These are phyloP conservation scores for Chlorella sp. DNA, from an alignment of 139 green algal species.

Conservation along the genomic window DNA sequence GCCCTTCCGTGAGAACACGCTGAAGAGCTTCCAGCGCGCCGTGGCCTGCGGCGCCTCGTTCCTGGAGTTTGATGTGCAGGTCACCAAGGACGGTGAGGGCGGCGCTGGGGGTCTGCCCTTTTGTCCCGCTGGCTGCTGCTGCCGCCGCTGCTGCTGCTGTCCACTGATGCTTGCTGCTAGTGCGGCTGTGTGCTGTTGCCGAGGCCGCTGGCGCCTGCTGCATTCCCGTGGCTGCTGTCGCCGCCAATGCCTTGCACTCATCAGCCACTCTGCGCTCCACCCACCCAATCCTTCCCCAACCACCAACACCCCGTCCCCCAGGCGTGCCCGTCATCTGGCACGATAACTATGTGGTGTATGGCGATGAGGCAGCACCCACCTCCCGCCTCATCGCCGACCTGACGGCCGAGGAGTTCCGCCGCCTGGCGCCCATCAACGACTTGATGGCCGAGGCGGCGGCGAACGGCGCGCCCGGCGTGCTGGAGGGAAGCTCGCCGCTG, in stretches of 20 bases:
- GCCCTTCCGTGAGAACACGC: constrained; percentile 83
- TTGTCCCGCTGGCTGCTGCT: no score
- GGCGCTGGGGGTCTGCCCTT: no score
- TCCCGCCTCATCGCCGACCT: constrained; percentile 65
- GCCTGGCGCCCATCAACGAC: constrained; percentile 50
- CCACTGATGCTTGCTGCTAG: no score
- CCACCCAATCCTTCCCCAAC: background rate
- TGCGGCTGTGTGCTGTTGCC: no score
- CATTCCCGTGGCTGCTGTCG: no score
- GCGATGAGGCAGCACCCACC: constrained; percentile 42
- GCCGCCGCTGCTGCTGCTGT: no score
- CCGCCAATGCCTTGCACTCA: no score
- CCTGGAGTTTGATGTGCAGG: constrained; percentile 90
- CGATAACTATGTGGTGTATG: constrained; percentile 76
- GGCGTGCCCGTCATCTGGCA: constrained; percentile 60
- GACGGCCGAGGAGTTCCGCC: constrained; percentile 69
- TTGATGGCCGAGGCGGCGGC: constrained; percentile 10
- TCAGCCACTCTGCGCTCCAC: no score
- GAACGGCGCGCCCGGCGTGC: background rate
- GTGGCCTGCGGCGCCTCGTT: constrained; percentile 76
- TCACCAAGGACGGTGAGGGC: constrained; percentile 72
- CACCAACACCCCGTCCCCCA: background rate
- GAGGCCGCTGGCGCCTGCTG: no score
- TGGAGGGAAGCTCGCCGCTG: background rate
- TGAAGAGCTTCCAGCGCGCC: constrained; percentile 76